Evolutionary conservation across 108 stramenopile species (phyloP).

Genomic region (Cyclotella atomus): DNA sequence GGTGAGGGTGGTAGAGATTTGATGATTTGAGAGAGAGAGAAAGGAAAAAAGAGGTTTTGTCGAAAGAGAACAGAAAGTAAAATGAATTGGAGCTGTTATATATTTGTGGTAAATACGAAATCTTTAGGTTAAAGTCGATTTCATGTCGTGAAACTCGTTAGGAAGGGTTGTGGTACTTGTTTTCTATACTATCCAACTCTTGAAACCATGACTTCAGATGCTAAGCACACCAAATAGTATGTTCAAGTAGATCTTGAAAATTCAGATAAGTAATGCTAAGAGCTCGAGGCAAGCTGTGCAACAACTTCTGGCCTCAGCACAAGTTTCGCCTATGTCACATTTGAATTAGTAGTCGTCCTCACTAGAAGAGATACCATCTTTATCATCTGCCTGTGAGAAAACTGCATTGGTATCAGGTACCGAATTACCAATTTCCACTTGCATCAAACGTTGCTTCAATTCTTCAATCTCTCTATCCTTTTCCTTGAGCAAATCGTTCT

Average conservation of each 20-base stretch:
- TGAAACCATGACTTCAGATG: no score
- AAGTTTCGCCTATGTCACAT: no score
- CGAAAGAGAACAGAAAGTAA: neutral
- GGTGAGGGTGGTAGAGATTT: conserved; percentile 36
- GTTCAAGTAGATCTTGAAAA: no score
- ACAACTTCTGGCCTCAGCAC: no score
- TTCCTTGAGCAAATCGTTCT: conserved; percentile 41
- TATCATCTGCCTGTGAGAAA: neutral
- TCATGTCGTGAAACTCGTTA: no score
- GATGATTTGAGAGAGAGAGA: conserved; percentile 29
- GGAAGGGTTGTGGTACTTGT: no score
- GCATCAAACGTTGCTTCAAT: conserved; percentile 24
- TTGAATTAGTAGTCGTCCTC: conserved; percentile 32
- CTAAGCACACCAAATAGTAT: no score
- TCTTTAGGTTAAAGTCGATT: neutral
- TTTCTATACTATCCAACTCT: no score
- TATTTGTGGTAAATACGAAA: neutral
- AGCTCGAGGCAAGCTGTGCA: no score
- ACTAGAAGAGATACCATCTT: conserved; percentile 12
- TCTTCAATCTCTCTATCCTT: conserved; percentile 52
- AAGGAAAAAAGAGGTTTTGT: no score
- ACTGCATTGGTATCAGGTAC: neutral
- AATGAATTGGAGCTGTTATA: neutral
- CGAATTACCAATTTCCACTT: neutral
- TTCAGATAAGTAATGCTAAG: no score